Evolutionary conservation across 371 early-diverging fungal species (phyloP), one percentile per base, ranked within the genome.

Genomic region (Apophysomyces trapeziformis): DNA sequence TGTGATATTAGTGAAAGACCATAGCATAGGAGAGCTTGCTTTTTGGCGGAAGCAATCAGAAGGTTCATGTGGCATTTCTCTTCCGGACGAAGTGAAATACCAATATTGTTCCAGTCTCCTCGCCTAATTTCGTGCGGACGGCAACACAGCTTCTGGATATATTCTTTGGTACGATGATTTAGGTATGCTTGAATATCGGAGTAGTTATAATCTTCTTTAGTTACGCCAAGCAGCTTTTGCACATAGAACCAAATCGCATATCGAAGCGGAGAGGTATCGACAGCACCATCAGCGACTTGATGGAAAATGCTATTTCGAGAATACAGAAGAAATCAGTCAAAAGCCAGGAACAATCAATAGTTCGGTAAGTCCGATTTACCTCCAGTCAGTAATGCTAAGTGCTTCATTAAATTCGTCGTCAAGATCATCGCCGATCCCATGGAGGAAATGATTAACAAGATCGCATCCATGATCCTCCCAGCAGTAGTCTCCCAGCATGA

Each of bases 391-490:
- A 65, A 88, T 82, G 67, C 86, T 85, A 35, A 76, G 70, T 1
- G 86, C 83, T 71, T 86, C 87, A 13, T 76, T 69, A 57, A 89
- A 89, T 62, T 87, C 89, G 26, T 82, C 79, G 45, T 87, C 87
- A 1, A 90, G 63, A 5, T 74, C 67, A 60, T 90, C 89, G n/a
- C 87, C 88, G 37, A 85, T 67, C 14, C 80, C 86, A 12, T 84
- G 87, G 16, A 90, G 66, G 68, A 75, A 89, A 46, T 87, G 85
- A n/a, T 84, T 82, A 7, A 86, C 80, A n/a, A 88, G 65, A 38
- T 79, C 80, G n/a, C 83, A 80, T 6, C 88, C 89, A 63, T 88
- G 87, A 13, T 88, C 87, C 67, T 89, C 89, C 88, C 88, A 90
- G 13, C 83, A 77, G 67, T 86, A 90, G n/a, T 90, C 89, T 14